These are phyloP conservation scores for Microthlaspi erraticum DNA, from an alignment of 345 rosid genomes.

Conservation along the genomic window DNA sequence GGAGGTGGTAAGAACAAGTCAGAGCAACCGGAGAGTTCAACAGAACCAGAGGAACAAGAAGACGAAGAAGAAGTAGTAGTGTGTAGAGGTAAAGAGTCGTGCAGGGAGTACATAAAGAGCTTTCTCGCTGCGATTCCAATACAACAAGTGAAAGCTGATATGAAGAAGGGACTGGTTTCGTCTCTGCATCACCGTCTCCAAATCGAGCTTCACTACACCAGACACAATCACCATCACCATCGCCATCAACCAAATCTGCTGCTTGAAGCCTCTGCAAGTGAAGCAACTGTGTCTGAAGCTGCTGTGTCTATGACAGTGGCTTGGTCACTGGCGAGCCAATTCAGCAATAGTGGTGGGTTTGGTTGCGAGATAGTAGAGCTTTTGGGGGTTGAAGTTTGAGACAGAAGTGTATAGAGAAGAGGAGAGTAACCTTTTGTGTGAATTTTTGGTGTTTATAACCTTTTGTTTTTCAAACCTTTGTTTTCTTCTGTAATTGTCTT, in stretches of 20 bases:
- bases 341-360: constrained; percentile 42
- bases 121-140: constrained; percentile 96
- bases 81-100: constrained; percentile 84
- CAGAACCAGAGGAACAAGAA: constrained; percentile 44
- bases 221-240: constrained; percentile 38
- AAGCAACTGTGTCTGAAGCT: constrained; percentile 36
- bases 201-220: constrained; percentile 85
- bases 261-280: constrained; percentile 30
- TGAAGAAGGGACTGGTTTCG: constrained; percentile 84
- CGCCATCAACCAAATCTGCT: constrained; percentile 11
- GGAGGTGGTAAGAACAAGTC: constrained; percentile 38
- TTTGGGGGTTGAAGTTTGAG: constrained; percentile 39
- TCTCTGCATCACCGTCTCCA: constrained; percentile 86
- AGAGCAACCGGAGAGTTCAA: constrained; percentile 9
- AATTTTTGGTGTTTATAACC: constrained; percentile 32
- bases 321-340: constrained; percentile 25
- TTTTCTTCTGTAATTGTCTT: constrained; percentile 18
- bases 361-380: constrained; percentile 38
- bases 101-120: constrained; percentile 95
- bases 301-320: constrained; percentile 26
- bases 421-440: constrained; percentile 13
- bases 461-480: background rate
- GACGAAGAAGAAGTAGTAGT: constrained; percentile 49
- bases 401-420: constrained; percentile 38
- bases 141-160: constrained; percentile 81